Evolutionary conservation across 2,329 filamentous ascomycete genomes (phyloP).

Genomic region (Thelonectria blattea): DNA sequence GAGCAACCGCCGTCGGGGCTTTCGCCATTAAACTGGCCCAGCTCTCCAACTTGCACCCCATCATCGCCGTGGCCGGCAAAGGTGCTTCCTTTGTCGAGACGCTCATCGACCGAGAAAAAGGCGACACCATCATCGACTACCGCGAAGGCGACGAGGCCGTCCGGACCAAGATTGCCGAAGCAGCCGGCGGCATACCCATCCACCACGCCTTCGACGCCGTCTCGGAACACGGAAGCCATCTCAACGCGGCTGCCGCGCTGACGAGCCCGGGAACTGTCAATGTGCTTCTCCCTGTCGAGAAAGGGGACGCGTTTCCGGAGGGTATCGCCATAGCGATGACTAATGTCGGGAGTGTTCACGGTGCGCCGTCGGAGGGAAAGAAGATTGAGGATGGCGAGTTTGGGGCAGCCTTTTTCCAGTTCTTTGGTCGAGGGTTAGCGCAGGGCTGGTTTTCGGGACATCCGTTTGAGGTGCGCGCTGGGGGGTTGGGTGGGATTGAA

Average conservation of each 20-base stretch:
- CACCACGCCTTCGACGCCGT: not conserved
- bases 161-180: not conserved
- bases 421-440: not conserved
- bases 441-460: not conserved
- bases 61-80: not conserved
- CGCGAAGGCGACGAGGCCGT: not conserved
- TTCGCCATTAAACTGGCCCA: slow-evolving; percentile 1
- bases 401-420: not conserved
- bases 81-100: not conserved
- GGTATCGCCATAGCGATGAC: not conserved
- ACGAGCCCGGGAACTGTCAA: not conserved
- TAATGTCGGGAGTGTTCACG: not conserved
- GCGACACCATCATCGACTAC: slow-evolving; percentile 7
- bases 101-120: not conserved
- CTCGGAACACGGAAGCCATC: not conserved
- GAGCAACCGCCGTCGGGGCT: not conserved
- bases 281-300: not conserved
- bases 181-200: not conserved
- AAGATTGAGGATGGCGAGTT: not conserved
- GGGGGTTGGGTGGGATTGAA: not conserved
- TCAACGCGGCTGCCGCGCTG: not conserved
- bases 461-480: not conserved
- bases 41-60: slow-evolving; percentile 5
- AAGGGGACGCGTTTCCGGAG: not conserved
- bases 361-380: not conserved